These are phyloP conservation scores for Yarrowia keelungensis DNA, from an alignment of 805 yeast genomes.

Conservation along the genomic window DNA sequence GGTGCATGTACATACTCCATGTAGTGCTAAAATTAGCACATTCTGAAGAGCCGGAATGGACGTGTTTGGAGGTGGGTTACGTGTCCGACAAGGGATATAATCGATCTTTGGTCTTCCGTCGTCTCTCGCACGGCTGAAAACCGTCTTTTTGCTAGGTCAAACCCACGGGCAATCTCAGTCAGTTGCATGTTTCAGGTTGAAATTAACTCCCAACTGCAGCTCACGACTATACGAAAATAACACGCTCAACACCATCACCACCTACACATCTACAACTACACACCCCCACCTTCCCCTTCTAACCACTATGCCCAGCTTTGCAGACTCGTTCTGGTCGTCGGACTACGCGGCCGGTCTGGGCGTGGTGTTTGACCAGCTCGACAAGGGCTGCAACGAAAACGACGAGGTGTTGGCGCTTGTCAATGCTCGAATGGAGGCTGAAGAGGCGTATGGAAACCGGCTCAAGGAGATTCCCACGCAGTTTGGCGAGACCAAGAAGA, in stretches of 20 bases:
- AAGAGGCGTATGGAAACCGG: slow-evolving; percentile 66
- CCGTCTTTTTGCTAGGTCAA: too few species aligned
- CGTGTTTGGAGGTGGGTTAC: neutral
- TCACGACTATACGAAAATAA: slow-evolving; percentile 22
- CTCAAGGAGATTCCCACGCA: slow-evolving; percentile 54
- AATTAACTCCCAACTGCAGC: slow-evolving; percentile 27
- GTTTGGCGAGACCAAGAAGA: slow-evolving; percentile 52
- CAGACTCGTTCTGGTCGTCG: slow-evolving; percentile 78
- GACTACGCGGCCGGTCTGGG: slow-evolving; percentile 62
- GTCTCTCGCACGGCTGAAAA: too few species aligned
- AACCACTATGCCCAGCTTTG: slow-evolving; percentile 59
- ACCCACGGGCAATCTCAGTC: neutral
- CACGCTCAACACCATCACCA: slow-evolving; percentile 11
- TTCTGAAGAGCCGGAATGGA: too few species aligned
- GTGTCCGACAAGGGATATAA: neutral
- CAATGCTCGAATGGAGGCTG: slow-evolving; percentile 74
- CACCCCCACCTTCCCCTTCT: too few species aligned
- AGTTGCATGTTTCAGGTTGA: slow-evolving; percentile 9
- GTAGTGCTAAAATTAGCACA: neutral
- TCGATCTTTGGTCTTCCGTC: too few species aligned
- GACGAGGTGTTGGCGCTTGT: slow-evolving; percentile 71
- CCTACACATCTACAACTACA: too few species aligned
- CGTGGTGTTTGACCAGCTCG: slow-evolving; percentile 51
- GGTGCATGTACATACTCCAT: too few species aligned
- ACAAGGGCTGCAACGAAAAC: slow-evolving; percentile 70